Evolutionary conservation across 192 early-diverging fungal species (phyloP).

Genomic region (Umbelopsis vinacea): DNA sequence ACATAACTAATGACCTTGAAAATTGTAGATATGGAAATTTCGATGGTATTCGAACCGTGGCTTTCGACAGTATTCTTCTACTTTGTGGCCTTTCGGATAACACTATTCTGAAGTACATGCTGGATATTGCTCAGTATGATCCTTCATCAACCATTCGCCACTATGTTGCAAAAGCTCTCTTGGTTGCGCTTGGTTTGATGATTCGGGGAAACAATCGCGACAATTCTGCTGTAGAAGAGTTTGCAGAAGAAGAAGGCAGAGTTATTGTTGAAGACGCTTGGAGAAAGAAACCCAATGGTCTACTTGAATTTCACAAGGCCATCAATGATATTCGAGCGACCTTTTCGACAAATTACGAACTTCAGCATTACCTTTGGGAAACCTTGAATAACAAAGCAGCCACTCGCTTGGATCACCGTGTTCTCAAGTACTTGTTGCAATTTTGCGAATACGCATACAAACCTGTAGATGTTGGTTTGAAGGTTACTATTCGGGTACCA

Average conservation of each 20-base stretch:
- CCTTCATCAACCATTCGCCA: slow-evolving; percentile 65
- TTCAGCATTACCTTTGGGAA: slow-evolving; percentile 7
- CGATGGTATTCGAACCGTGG: slow-evolving; percentile 66
- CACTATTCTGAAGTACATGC: slow-evolving; percentile 56
- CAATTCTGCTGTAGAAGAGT: slow-evolving; percentile 38
- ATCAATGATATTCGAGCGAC: slow-evolving; percentile 7
- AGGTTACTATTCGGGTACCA: slow-evolving; percentile 58
- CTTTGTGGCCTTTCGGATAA: slow-evolving; percentile 65
- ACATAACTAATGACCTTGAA: neutral
- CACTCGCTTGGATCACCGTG: slow-evolving; percentile 52
- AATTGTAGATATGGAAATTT: slow-evolving; percentile 69
- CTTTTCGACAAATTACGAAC: neutral
- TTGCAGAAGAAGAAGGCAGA: slow-evolving; percentile 55
- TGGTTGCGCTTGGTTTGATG: slow-evolving; percentile 45
- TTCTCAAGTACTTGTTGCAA: slow-evolving; percentile 59
- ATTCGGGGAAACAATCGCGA: neutral
- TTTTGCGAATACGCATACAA: slow-evolving; percentile 71
- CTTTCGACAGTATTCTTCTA: slow-evolving; percentile 77
- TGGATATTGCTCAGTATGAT: slow-evolving; percentile 65
- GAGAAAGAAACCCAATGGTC: slow-evolving; percentile 28
- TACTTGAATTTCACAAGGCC: slow-evolving; percentile 18
- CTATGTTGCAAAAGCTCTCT: slow-evolving; percentile 53
- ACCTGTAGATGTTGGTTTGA: slow-evolving; percentile 57
- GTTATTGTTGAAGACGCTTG: slow-evolving; percentile 32
- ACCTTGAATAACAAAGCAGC: slow-evolving; percentile 3